phyloP scores from a whole-genome alignment of 1,284 basidiomycete species.

The Boletus sp. region DNA sequence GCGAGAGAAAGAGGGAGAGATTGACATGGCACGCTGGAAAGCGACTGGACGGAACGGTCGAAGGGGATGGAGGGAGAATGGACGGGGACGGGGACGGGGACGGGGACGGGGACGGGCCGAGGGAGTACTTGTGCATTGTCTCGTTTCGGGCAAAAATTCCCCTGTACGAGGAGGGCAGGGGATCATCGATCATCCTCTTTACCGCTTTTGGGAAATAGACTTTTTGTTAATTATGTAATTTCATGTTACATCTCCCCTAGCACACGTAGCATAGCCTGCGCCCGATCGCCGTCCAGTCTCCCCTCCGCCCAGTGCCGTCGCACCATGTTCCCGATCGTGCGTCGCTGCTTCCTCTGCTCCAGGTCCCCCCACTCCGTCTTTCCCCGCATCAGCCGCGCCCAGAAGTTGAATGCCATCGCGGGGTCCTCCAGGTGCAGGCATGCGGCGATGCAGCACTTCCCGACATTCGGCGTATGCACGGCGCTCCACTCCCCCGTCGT shows the following conservation, averaged over 20 bases:
- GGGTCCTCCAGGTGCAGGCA: slow-evolving; percentile 48
- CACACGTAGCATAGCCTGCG: slow-evolving; percentile 36
- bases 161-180: not conserved
- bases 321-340: slow-evolving; percentile 37
- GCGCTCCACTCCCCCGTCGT: slow-evolving; percentile 35
- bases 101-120: too few species aligned
- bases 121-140: too few species aligned
- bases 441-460: slow-evolving; percentile 47
- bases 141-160: not conserved
- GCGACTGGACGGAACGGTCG: not conserved
- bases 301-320: slow-evolving; percentile 31
- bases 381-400: slow-evolving; percentile 45
- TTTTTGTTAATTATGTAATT: slow-evolving; percentile 1
- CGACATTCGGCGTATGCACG: slow-evolving; percentile 43
- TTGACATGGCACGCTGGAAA: slow-evolving; percentile 26
- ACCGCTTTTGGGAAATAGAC: not conserved
- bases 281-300: slow-evolving; percentile 28
- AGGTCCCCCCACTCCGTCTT: slow-evolving; percentile 48
- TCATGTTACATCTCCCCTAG: slow-evolving; percentile 18
- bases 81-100: too few species aligned
- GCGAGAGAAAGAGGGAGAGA: slow-evolving; percentile 17
- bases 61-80: slow-evolving; percentile 5
- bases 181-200: too few species aligned
- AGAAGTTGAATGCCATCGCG: slow-evolving; percentile 55
- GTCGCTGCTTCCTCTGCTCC: slow-evolving; percentile 42